Evolutionary conservation across 805 yeast genomes (phyloP), one percentile per base, ranked within the genome.

Genomic region (Zygosaccharomyces siamensis): DNA sequence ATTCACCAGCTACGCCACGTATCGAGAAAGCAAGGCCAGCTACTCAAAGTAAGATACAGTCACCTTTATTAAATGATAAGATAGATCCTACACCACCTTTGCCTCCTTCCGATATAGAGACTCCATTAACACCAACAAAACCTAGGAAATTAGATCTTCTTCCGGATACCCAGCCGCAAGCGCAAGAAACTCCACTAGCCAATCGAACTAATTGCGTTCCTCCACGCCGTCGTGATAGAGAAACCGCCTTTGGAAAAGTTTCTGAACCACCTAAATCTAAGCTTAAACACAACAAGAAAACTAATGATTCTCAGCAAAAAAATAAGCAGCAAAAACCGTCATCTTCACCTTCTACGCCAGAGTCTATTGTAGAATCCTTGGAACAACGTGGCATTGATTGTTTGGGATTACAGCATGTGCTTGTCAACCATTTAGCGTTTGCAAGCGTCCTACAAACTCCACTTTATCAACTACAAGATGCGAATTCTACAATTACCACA

Each of bases 361-460:
- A 40, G 8, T 30, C 45, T 4, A 16, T 51, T 10, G 14, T 23
- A 8, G 21, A 32, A 2, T 46, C 52, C 4, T 39, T 61, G 5
- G 45, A 49, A 6, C 43, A 59, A 2, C 63, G 62, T 3, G 65
- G 79, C 16, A 59, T 71, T 4, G 75, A 77, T 39, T 60, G 79
- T 39, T 70, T 67, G 2, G 82, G 80, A 41, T 71, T 88, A 41
- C 76, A 76, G 45, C 83, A 84, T 63, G 76, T 88, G 8, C 71
- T 89, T 43, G 76, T 81, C 40, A 93, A 93, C 62, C 93, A 88
- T 65, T 73, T 92, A 50, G 97, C 98, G 12, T 93, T 86, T 68
- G 86, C 97, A 4, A 78, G 96, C 49, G 75, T 89, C 20, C 79
- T 89, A 21, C 90, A 93, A 35, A 87, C 95, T 0, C 97, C 98